Evolutionary conservation across 805 yeast genomes (phyloP).

Genomic region (Starmerella vaccinii): DNA sequence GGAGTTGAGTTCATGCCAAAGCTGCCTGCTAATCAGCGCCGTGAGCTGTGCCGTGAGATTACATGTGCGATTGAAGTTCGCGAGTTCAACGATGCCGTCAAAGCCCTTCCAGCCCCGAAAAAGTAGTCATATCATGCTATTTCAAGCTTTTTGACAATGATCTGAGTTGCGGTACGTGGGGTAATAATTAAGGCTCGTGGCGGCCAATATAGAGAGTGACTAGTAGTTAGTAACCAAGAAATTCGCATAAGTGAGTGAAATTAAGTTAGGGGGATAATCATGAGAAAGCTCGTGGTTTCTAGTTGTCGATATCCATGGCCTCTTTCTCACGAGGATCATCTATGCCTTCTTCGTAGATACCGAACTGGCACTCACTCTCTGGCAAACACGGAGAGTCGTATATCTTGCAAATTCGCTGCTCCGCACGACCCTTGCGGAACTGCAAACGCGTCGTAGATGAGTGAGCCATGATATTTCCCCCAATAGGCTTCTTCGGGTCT

Average conservation of each 20-base stretch:
- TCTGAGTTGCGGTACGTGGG: too few species aligned
- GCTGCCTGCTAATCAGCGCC: constrained; percentile 47
- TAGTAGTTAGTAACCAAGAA: too few species aligned
- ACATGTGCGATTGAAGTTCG: constrained; percentile 60
- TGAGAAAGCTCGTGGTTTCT: not conserved
- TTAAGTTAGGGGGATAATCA: not conserved
- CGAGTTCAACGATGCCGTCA: constrained; percentile 46
- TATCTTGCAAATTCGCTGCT: constrained; percentile 85
- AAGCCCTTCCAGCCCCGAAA: constrained; percentile 14
- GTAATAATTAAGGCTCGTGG: too few species aligned
- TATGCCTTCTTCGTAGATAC: constrained; percentile 91
- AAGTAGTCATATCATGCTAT: not conserved
- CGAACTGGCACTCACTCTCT: constrained; percentile 89
- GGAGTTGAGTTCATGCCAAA: constrained; percentile 74
- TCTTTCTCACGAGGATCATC: constrained; percentile 90
- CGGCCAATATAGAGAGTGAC: too few species aligned
- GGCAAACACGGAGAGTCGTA: constrained; percentile 96
- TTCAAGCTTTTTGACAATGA: not conserved
- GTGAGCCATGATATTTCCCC: constrained; percentile 96
- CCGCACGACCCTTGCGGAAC: constrained; percentile 83
- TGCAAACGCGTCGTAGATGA: constrained; percentile 88
- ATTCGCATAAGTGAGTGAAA: not conserved
- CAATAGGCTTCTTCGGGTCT: constrained; percentile 96
- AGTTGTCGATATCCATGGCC: constrained; percentile 21
- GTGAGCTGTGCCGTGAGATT: constrained; percentile 68